Evolutionary conservation across 129 eudicot species (phyloP).

Genomic region (Helichrysum umbraculigerum): DNA sequence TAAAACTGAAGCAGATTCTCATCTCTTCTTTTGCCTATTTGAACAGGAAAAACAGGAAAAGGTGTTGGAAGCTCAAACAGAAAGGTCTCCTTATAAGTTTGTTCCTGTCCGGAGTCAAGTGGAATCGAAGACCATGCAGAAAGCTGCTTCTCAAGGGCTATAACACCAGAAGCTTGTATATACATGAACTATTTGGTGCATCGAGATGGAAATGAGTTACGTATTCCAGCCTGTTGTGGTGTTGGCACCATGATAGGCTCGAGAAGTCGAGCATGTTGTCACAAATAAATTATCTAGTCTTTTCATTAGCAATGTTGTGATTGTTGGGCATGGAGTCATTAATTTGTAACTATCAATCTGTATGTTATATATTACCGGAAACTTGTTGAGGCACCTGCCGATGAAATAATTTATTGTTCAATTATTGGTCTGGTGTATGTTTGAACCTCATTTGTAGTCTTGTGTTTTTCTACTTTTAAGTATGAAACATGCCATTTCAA

Average conservation of each 20-base stretch:
- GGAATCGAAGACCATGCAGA: constrained; percentile 36
- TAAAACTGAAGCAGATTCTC: background rate
- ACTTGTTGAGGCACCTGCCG: background rate
- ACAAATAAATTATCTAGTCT: constrained; percentile 13
- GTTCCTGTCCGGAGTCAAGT: constrained; percentile 10
- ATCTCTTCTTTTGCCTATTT: constrained; percentile 11
- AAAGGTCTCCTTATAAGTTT: constrained; percentile 42
- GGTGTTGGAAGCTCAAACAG: constrained; percentile 49
- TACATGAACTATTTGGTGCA: constrained; percentile 18
- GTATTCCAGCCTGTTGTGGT: constrained; percentile 3
- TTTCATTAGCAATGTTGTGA: constrained; percentile 12
- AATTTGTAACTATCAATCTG: constrained; percentile 26
- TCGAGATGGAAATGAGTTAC: constrained; percentile 9
- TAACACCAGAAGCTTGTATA: constrained; percentile 28
- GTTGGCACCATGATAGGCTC: background rate
- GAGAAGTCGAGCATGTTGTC: constrained; percentile 25
- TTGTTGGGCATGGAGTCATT: constrained; percentile 10
- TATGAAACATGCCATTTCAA: constrained; percentile 9
- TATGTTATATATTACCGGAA: constrained; percentile 15
- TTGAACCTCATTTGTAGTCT: constrained; percentile 12
- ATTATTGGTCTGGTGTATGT: constrained; percentile 12
- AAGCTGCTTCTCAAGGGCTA: constrained; percentile 8
- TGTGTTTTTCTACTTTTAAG: background rate
- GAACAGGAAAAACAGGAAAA: constrained; percentile 56
- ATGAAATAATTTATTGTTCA: background rate